Base-by-base conservation (phyloP, 164 flowering plant genomes). In the Nelumbo lutea region DNA sequence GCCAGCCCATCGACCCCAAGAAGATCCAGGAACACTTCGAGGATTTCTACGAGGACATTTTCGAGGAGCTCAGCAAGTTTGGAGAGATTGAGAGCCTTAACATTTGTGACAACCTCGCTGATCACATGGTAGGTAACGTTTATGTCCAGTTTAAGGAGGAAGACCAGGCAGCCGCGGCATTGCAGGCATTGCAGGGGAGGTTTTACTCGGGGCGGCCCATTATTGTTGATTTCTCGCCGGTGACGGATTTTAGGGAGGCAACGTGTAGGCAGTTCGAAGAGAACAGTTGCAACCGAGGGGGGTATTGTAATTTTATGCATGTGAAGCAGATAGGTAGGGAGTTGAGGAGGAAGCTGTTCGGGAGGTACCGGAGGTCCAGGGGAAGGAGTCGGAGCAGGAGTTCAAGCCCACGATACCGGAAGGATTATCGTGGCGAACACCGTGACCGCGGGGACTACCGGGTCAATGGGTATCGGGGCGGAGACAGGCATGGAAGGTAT, bases 71-170 rank as follows among this genome's bases (percentile, higher is more conserved):
- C 46, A 44, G 71, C 77, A 84, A 81, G 78, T 86, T 76, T 64
- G 90, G 90, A 1, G 86, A 86, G 71, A 77, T 86, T 66, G 83
- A 86, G 79, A 78, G 77, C 67, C 83, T 86, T 42, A 82, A 85
- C 61, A 74, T 85, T 51, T 85, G 87, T 46, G 86, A 85, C 60
- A 85, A 85, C 56, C 76, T 85, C 38, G 85, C 87, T 13, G 86
- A 83, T 66, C 88, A 83, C 72, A 82, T 85, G 89, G 76, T 85
- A 14, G 89, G 89, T 0, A 86, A 86, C 68, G 90, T 86, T 9
- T 86, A 84, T 53, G 85, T 76, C n/a, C 90, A 81, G 77, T 86
- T 86, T 73, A 82, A 70, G 70, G 90, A 86, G 80, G 90, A 86
- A 68, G 90, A 84, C 6, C 85, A 86, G 58, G 90, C 90, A 2